Conservation (phyloP, 169 alveolate species). For the Cryptosporidium ryanae region DNA sequence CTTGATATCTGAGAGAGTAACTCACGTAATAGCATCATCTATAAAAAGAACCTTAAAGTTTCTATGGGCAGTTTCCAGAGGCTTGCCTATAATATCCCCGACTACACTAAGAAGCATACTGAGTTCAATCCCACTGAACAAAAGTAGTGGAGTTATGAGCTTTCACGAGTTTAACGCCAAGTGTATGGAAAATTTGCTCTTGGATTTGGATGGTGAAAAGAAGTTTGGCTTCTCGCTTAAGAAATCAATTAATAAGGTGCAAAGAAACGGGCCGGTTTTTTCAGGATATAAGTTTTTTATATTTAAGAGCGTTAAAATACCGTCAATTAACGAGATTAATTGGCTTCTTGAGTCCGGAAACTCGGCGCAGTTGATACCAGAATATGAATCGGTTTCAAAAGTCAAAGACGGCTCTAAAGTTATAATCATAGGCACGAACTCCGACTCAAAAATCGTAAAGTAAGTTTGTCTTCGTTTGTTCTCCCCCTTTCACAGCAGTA, state of each 20-base stretch:
- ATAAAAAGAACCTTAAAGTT: constrained; percentile 63
- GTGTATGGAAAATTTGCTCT: constrained; percentile 20
- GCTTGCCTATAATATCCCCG: constrained; percentile 66
- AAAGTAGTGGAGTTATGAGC: not conserved
- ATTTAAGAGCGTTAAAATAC: constrained; percentile 30
- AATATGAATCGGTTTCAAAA: not conserved
- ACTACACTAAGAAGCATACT: constrained; percentile 8
- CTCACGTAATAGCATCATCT: constrained; percentile 54
- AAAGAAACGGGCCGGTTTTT: constrained; percentile 15
- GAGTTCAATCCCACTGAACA: not conserved
- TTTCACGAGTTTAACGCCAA: constrained; percentile 6
- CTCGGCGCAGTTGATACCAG: constrained; percentile 10
- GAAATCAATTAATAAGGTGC: constrained; percentile 39
- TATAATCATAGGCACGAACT: constrained; percentile 38
- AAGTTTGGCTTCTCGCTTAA: constrained; percentile 48
- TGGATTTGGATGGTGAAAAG: constrained; percentile 46
- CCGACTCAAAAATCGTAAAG: constrained; percentile 39
- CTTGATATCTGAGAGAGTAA: constrained; percentile 37
- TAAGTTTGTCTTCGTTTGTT: constrained; percentile 12
- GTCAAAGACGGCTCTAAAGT: not conserved
- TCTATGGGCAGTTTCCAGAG: constrained; percentile 63
- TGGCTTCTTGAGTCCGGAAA: constrained; percentile 41
- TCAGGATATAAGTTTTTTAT: constrained; percentile 5
- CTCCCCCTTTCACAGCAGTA: not conserved
- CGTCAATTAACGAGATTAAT: constrained; percentile 24